These are phyloP conservation scores for Nasturtium officinale DNA, from an alignment of 345 rosid species.

Conservation along the genomic window DNA sequence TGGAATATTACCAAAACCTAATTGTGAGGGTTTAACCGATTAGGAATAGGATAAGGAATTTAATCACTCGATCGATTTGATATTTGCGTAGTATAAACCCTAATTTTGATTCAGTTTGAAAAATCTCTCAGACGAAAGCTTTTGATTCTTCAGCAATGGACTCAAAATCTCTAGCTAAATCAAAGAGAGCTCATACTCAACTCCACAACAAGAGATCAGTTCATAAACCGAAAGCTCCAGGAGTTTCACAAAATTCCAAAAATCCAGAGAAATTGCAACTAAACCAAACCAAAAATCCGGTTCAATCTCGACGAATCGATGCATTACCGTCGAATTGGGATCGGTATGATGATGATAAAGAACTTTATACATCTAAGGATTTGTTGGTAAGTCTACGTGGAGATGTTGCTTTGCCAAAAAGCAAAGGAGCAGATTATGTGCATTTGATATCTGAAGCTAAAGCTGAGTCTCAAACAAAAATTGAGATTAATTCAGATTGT, in stretches of 20 bases:
- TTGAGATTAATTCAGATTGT: constrained; percentile 43
- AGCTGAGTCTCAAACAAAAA: constrained; percentile 53
- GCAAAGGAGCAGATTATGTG: constrained; percentile 79
- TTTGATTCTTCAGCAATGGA: constrained; percentile 54
- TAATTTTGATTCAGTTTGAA: neutral
- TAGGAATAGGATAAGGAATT: neutral
- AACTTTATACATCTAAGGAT: constrained; percentile 37
- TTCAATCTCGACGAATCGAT: constrained; percentile 43
- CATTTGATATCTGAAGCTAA: constrained; percentile 73
- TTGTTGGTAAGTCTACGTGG: constrained; percentile 22
- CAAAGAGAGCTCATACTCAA: constrained; percentile 85
- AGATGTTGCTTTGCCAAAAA: constrained; percentile 59
- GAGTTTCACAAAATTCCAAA: constrained; percentile 32
- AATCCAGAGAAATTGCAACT: constrained; percentile 41
- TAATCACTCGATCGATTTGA: neutral
- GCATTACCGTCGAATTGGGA: constrained; percentile 77
- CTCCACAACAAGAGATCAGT: constrained; percentile 59
- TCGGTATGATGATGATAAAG: constrained; percentile 64
- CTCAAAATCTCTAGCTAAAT: constrained; percentile 73
- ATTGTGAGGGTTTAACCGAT: neutral
- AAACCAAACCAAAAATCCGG: constrained; percentile 50
- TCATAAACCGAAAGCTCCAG: constrained; percentile 49
- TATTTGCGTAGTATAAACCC: neutral
- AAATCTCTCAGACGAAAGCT: neutral
- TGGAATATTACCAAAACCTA: neutral